Percentiles rank a stretch among this genome's conserved stretches.
phyloP scores from a whole-genome alignment of 495 filamentous ascomycete species.

The Aspergillus heteromorphus region DNA sequence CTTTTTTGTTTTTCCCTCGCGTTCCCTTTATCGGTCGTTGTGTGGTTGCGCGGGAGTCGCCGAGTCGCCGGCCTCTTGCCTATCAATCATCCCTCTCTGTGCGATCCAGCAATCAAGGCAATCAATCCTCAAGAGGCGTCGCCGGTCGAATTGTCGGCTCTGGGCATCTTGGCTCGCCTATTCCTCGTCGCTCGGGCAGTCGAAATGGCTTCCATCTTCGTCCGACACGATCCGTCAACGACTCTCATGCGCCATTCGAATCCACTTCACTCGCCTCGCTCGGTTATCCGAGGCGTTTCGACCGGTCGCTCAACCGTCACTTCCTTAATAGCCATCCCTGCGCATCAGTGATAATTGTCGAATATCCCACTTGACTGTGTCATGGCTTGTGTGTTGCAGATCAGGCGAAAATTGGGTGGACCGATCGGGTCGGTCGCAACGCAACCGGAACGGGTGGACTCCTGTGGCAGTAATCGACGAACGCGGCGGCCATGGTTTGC shows the following conservation, averaged over 20 bases:
- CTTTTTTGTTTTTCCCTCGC: neutral
- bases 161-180: neutral
- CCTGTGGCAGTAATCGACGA: conserved; percentile 26
- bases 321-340: neutral
- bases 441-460: conserved; percentile 21
- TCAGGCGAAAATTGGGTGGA: neutral
- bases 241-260: conserved; percentile 8
- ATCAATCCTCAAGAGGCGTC: neutral
- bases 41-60: conserved; percentile 1
- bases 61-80: neutral
- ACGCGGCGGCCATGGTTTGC: conserved; percentile 29
- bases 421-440: conserved; percentile 26
- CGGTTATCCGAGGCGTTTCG: neutral
- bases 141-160: neutral
- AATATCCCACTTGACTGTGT: conserved; percentile 3
- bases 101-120: conserved; percentile 1
- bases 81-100: neutral
- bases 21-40: neutral
- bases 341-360: neutral
- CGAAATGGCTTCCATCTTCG: neutral
- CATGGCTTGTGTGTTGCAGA: neutral
- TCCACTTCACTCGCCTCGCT: neutral
- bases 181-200: neutral
- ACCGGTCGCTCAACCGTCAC: conserved; percentile 1
- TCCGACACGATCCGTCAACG: neutral